phyloP scores from a whole-genome alignment of 257 asterid species.

The Gynochthodes officinalis region DNA sequence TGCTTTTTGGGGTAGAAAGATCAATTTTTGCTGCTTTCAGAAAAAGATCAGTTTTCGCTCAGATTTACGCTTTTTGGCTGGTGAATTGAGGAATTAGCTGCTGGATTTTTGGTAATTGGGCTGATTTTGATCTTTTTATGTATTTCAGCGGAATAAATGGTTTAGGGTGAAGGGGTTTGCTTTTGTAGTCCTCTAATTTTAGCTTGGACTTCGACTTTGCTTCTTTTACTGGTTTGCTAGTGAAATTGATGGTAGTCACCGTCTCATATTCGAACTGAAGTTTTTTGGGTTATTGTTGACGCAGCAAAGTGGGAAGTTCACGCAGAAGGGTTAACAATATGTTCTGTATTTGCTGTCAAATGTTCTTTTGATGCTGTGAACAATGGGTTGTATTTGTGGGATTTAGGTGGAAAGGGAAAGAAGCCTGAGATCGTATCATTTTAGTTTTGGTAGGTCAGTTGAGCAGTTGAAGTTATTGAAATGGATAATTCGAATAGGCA shows the following conservation, averaged over 20 bases:
- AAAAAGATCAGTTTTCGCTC: background rate
- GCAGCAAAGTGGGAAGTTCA: background rate
- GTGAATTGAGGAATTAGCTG: background rate
- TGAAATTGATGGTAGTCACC: background rate
- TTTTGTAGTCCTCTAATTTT: constrained; percentile 4
- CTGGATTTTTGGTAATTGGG: background rate
- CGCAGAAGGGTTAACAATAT: background rate
- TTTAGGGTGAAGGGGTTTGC: background rate
- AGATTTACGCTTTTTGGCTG: background rate
- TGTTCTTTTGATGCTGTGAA: constrained; percentile 6
- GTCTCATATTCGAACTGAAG: background rate
- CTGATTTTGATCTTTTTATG: background rate
- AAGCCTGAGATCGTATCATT: background rate
- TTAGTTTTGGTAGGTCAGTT: background rate
- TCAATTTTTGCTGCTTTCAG: background rate
- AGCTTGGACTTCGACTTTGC: constrained; percentile 7
- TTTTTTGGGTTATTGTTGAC: background rate
- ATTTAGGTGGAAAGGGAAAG: constrained; percentile 15
- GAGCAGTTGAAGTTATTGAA: constrained; percentile 2
- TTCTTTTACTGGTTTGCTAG: background rate
- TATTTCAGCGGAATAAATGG: constrained; percentile 4
- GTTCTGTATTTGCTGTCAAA: background rate
- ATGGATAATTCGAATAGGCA: constrained; percentile 70
- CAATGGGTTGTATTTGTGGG: background rate
- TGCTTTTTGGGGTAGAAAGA: background rate